phyloP scores from a whole-genome alignment of 192 early-diverging fungal genomes.

The Coemansia sp. region DNA sequence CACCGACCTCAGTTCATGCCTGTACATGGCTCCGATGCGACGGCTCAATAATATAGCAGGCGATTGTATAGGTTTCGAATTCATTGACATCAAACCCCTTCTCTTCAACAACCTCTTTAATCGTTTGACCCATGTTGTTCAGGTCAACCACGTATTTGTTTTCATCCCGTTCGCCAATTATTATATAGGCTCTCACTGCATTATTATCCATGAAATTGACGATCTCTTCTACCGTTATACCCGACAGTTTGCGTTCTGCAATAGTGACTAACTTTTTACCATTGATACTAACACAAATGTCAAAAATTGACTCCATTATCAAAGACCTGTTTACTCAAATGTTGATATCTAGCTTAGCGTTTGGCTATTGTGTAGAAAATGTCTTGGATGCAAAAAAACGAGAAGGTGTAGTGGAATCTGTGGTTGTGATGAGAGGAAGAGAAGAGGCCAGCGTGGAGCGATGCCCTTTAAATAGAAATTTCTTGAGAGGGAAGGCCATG shows the following conservation, averaged over 20 bases:
- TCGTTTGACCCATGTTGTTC: not conserved
- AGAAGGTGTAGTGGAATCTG: not conserved
- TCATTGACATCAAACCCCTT: not conserved
- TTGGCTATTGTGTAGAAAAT: not conserved
- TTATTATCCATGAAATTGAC: not conserved
- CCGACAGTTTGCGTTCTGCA: not conserved
- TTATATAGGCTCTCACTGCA: not conserved
- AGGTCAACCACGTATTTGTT: not conserved
- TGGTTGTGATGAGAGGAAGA: not conserved
- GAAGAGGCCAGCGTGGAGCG: not conserved
- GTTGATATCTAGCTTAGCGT: not conserved
- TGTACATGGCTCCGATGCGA: no score
- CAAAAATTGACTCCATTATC: not conserved
- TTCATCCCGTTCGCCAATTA: not conserved
- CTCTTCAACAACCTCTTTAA: not conserved
- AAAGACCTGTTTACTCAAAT: not conserved
- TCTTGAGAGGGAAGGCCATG: not conserved
- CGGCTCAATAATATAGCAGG: no score
- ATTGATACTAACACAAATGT: not conserved
- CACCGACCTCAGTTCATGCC: no score
- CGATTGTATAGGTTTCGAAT: no score
- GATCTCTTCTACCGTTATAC: not conserved
- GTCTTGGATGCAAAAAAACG: not conserved
- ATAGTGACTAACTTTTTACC: not conserved
- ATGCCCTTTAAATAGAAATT: not conserved